phyloP scores from a whole-genome alignment of 768 basidiomycete species.

The Mycena indigotica region DNA sequence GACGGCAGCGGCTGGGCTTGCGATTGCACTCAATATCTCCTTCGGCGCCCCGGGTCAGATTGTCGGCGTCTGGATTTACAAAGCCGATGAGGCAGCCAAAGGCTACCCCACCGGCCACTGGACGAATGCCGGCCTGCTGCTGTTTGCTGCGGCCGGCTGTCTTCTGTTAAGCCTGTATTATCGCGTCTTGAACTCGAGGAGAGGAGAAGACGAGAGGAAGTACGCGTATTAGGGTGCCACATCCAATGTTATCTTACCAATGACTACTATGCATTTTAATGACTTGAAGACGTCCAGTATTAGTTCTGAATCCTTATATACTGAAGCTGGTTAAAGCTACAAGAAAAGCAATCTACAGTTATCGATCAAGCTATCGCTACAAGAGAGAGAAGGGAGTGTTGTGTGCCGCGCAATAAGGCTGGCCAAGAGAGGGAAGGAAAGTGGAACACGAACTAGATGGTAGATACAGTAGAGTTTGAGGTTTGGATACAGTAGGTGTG shows the following conservation, averaged over 20 bases:
- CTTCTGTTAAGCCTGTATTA: slow-evolving; percentile 6
- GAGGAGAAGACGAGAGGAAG: not conserved
- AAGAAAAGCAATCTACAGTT: too few species aligned
- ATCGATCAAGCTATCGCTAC: too few species aligned
- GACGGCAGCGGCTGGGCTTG: slow-evolving; percentile 34
- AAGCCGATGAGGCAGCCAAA: slow-evolving; percentile 23
- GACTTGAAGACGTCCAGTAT: too few species aligned
- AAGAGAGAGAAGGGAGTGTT: too few species aligned
- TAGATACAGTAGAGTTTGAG: too few species aligned
- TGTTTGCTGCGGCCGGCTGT: slow-evolving; percentile 20
- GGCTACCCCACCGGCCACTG: slow-evolving; percentile 39
- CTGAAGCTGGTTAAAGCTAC: too few species aligned
- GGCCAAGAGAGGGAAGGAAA: too few species aligned
- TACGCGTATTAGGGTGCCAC: not conserved
- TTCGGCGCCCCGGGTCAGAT: slow-evolving; percentile 40
- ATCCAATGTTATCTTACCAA: too few species aligned
- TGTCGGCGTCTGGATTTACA: slow-evolving; percentile 30
- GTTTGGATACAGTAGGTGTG: not conserved
- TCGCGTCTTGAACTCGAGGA: slow-evolving; percentile 2
- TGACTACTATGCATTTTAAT: too few species aligned
- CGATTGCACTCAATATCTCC: slow-evolving; percentile 36
- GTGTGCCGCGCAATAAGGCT: too few species aligned
- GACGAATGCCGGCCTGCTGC: slow-evolving; percentile 34
- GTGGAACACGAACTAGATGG: too few species aligned
- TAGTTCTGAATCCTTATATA: too few species aligned